Conservation (phyloP, 176 grass and related monocot genomes). For the Dactylis glomerata region DNA sequence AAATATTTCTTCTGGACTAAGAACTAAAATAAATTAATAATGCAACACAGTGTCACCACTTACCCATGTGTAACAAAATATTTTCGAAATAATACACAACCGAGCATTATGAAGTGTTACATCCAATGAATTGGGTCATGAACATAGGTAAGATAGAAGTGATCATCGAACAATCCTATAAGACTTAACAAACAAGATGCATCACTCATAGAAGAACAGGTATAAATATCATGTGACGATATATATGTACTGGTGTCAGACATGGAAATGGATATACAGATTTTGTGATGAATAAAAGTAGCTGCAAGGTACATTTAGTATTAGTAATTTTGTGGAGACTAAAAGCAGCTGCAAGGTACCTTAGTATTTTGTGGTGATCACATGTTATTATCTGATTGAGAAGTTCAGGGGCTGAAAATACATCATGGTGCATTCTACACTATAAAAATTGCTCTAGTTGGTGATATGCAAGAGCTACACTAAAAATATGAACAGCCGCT, state of each 20-base stretch:
- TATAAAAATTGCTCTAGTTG: neutral
- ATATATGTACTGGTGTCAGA: neutral
- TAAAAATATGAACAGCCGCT: neutral
- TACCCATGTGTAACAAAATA: neutral
- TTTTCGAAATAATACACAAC: neutral
- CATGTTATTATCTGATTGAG: slow-evolving; percentile 2
- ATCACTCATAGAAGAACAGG: neutral
- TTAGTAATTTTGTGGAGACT: neutral
- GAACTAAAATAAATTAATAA: neutral
- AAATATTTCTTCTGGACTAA: neutral
- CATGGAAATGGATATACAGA: neutral
- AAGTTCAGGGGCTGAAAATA: neutral
- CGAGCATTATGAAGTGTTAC: neutral
- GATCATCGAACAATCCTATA: neutral
- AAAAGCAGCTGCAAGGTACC: neutral
- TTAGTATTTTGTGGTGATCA: neutral
- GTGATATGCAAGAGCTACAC: neutral
- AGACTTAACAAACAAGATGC: neutral
- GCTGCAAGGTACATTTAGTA: neutral
- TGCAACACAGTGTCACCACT: neutral
- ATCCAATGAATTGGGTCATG: neutral
- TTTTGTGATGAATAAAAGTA: neutral
- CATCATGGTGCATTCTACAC: neutral
- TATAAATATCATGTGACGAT: neutral
- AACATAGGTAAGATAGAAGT: neutral